These are phyloP conservation scores for Lathyrus sativus DNA, from an alignment of 306 rosid species.

Conservation along the genomic window DNA sequence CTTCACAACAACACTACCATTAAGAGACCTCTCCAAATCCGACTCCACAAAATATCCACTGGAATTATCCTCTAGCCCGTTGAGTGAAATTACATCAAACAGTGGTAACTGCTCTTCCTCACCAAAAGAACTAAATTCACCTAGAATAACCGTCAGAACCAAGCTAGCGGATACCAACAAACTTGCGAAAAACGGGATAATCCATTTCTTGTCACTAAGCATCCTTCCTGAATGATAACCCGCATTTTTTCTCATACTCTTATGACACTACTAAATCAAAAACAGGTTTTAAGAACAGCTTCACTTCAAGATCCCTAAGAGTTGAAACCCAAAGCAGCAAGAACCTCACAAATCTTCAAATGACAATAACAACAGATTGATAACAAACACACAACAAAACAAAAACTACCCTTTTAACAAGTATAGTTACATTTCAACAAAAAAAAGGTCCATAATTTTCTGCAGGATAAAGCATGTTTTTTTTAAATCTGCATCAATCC, in stretches of 20 bases:
- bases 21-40: slow-evolving; percentile 53
- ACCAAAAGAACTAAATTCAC: slow-evolving; percentile 53
- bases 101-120: slow-evolving; percentile 67
- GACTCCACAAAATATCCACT: slow-evolving; percentile 72
- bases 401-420: slow-evolving; percentile 39
- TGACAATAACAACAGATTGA: neutral
- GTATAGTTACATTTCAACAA: slow-evolving; percentile 35
- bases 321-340: slow-evolving; percentile 40
- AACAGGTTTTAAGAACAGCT: slow-evolving; percentile 22
- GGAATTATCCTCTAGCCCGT: slow-evolving; percentile 55
- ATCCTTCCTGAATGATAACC: slow-evolving; percentile 76
- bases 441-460: slow-evolving; percentile 34
- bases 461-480: slow-evolving; percentile 47
- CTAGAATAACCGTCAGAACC: slow-evolving; percentile 61
- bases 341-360: slow-evolving; percentile 39
- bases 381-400: slow-evolving; percentile 37
- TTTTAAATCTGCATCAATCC: slow-evolving; percentile 38
- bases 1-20: slow-evolving; percentile 33
- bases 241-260: slow-evolving; percentile 84
- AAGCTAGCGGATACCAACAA: slow-evolving; percentile 66
- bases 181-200: slow-evolving; percentile 82
- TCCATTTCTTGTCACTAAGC: slow-evolving; percentile 84
- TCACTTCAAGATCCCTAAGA: slow-evolving; percentile 38
- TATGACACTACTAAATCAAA: slow-evolving; percentile 27
- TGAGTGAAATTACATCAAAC: slow-evolving; percentile 53